A percentile compares a stretch with the other conserved stretches of the same genome.
Evolutionary conservation across 179 eudicot genomes (phyloP).

Genomic region (Sideroxylon spinosum): DNA sequence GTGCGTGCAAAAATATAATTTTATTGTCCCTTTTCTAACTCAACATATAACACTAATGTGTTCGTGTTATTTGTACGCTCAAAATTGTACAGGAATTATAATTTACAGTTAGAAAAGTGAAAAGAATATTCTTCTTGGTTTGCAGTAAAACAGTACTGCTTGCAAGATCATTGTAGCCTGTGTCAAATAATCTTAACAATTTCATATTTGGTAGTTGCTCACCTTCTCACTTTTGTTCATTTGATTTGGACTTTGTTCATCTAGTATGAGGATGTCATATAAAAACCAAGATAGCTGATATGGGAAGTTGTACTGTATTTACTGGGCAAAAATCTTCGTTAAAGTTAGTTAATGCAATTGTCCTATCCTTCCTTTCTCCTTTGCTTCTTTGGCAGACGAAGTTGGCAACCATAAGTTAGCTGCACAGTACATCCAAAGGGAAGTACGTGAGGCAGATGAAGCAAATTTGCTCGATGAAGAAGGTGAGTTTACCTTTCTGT

Average conservation of each 20-base stretch:
- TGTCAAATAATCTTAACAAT: not conserved
- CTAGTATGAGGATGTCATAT: not conserved
- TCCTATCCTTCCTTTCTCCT: constrained; percentile 9
- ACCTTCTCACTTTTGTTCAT: not conserved
- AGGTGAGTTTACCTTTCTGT: constrained; percentile 32
- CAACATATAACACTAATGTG: not conserved
- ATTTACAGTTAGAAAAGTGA: not conserved
- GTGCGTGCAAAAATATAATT: not conserved
- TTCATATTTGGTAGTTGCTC: not conserved
- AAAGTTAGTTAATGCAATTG: not conserved
- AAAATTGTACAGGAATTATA: not conserved
- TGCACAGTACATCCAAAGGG: constrained; percentile 47
- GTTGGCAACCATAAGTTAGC: constrained; percentile 46
- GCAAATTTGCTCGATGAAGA: constrained; percentile 74
- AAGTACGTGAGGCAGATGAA: constrained; percentile 67
- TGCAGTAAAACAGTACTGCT: not conserved
- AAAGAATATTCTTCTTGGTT: not conserved
- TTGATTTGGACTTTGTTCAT: not conserved
- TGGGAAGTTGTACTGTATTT: constrained; percentile 4
- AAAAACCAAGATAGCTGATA: not conserved
- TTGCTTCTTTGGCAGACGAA: constrained; percentile 39
- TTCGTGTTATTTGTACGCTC: not conserved
- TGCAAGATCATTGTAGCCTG: not conserved
- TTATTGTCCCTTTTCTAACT: not conserved
- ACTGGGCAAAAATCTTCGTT: not conserved